phyloP scores from a whole-genome alignment of 2,329 filamentous ascomycete genomes.

The Blastomyces gilchristii region DNA sequence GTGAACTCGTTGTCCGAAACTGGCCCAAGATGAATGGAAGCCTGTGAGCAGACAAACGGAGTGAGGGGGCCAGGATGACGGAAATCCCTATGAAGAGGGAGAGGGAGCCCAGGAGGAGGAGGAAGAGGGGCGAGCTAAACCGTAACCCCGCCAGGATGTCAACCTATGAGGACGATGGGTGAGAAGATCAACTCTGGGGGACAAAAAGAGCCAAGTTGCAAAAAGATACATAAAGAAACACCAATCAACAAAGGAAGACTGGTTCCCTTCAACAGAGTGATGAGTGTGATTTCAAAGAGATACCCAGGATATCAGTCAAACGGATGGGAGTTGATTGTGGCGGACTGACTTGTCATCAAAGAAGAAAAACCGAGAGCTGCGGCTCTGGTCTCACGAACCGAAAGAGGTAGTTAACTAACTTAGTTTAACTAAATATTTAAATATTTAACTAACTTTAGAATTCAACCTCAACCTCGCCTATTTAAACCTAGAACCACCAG shows the following conservation, averaged over 20 bases:
- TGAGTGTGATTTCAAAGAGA: neutral
- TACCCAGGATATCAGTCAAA: neutral
- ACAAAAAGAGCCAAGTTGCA: neutral
- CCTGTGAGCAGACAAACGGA: slow-evolving; percentile 29
- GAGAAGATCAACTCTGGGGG: neutral
- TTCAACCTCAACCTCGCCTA: neutral
- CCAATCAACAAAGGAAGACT: neutral
- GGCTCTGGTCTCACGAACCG: neutral
- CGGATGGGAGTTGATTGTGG: neutral
- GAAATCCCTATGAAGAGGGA: slow-evolving; percentile 28
- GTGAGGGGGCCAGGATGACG: slow-evolving; percentile 40
- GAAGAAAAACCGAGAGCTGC: neutral
- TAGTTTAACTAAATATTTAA: too few species aligned
- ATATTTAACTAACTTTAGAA: too few species aligned
- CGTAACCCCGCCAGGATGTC: slow-evolving; percentile 4
- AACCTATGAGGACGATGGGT: neutral
- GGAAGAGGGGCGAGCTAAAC: slow-evolving; percentile 12
- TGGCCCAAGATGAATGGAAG: slow-evolving; percentile 36
- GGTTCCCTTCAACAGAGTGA: neutral
- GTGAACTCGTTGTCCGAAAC: slow-evolving; percentile 25
- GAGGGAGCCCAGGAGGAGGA: slow-evolving; percentile 14
- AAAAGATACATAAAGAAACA: neutral
- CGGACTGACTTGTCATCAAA: neutral
- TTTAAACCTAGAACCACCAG: neutral
- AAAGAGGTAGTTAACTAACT: too few species aligned